Evolutionary conservation across 2,329 filamentous ascomycete species (phyloP).

Genomic region (Arthrobotrys megalospora): DNA sequence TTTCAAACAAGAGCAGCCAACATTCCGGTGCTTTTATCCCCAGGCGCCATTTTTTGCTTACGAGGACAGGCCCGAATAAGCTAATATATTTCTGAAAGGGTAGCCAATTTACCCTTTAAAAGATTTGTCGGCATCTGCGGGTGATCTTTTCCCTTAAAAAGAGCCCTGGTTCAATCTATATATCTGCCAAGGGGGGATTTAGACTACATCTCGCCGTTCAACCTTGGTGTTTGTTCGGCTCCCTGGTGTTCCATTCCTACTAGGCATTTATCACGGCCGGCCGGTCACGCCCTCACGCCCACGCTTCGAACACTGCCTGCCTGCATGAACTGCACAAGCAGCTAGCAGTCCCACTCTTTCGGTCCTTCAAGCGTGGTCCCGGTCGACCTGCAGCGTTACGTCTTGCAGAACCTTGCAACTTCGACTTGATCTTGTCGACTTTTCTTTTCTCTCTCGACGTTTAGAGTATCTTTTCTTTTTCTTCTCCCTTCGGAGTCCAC

Average conservation of each 20-base stretch:
- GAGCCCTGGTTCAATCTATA: conserved; percentile 44
- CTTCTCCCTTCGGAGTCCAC: conserved; percentile 30
- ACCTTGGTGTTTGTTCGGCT: conserved; percentile 58
- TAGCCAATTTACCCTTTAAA: conserved; percentile 58
- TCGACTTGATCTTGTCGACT: conserved; percentile 31
- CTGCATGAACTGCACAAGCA: conserved; percentile 38
- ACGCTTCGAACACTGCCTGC: conserved; percentile 50
- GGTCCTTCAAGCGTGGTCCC: conserved; percentile 53
- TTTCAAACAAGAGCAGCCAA: conserved; percentile 24
- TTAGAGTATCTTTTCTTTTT: conserved; percentile 50
- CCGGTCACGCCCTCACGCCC: conserved; percentile 46
- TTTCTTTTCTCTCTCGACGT: conserved; percentile 54
- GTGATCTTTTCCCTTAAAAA: conserved; percentile 59
- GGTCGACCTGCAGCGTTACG: conserved; percentile 58
- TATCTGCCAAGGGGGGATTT: conserved; percentile 52
- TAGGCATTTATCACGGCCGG: conserved; percentile 48
- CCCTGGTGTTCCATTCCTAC: conserved; percentile 49
- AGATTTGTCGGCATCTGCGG: conserved; percentile 58
- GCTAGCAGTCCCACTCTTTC: conserved; percentile 40
- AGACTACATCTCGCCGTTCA: conserved; percentile 45
- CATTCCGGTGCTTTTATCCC: conserved; percentile 55
- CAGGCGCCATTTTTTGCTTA: conserved; percentile 26
- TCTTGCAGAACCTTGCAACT: conserved; percentile 56
- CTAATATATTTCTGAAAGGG: conserved; percentile 51
- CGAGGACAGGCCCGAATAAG: conserved; percentile 22